Base-by-base conservation (phyloP, 2,329 filamentous ascomycete genomes). In the Xylogone sp. region DNA sequence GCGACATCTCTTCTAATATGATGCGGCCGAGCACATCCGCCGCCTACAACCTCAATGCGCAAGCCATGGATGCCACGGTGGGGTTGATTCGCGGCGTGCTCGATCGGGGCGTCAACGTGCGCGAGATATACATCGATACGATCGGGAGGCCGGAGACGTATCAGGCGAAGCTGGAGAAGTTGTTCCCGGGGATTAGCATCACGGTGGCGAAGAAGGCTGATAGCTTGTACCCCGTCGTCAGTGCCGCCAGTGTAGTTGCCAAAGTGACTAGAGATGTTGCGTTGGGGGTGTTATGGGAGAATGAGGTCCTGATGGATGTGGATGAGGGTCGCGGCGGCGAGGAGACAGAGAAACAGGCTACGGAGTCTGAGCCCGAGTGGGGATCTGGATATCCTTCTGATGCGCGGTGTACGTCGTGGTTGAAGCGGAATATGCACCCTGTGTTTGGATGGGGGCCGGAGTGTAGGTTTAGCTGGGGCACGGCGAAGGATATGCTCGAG, bases 321-420 rank as follows among this genome's bases (percentile, higher is more conserved):
- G 63, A 63, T 51, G 63, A 68, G 42, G 59, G 58, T 29, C 65
- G 60, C 16, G 62, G 55, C 43, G 66, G 58, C 49, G 47, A 58
- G 52, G 10, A 51, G 46, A 6, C 53, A 51, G 34, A 56, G 58
- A 53, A 34, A 44, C 67, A 67, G 1, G 74, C 76, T 16, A 75
- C 73, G 21, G 34, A 7, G n/a, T 16, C 34, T 39, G 34, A 39
- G 34, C 34, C 34, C 5, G 34, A 39, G n/a, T 97, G 94, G 91
- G 94, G 94, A 1, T 96, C 90, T 1, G 94, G 94, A 1, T 99
- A 99, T 67, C 94, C 94, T 0, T 90, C 88, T 1, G 94, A 99
- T 70, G 84, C 78, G 19, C 81, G 88, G 56, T 96, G 91, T 61
- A 82, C 87, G 2, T 69, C 72, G 20, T 99, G 94, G 93, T 68